A percentile compares a stretch with the other conserved stretches of the same genome.
Conservation (phyloP, 73 alveolate species). For the Tetrahymena borealis region DNA sequence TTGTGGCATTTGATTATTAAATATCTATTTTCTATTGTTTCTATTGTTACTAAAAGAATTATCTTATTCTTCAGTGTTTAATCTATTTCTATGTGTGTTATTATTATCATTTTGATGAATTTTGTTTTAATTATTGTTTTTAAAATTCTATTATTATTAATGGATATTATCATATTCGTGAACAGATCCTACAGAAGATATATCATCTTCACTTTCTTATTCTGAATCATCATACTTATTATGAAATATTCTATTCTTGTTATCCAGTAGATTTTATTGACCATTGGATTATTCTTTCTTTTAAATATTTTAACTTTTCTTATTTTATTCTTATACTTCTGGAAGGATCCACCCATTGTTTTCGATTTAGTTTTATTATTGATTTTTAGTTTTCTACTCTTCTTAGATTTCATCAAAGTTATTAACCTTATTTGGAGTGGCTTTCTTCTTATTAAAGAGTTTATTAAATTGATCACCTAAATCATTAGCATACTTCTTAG, state of each 20-base stretch:
- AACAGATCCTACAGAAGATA: background rate
- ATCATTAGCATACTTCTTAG: background rate
- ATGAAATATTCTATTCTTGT: background rate
- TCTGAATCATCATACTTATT: background rate
- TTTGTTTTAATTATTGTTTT: background rate
- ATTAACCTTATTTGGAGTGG: background rate
- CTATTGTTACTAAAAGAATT: too few relatives aligned
- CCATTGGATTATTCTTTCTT: background rate
- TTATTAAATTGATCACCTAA: background rate
- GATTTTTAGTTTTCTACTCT: background rate
- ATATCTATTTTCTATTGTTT: background rate
- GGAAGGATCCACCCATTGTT: background rate
- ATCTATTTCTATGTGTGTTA: background rate
- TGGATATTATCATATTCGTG: background rate
- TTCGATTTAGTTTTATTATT: background rate
- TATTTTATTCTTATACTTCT: background rate
- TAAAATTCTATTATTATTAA: background rate
- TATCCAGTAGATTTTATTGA: background rate
- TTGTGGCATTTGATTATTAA: background rate
- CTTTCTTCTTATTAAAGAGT: background rate
- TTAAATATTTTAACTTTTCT: background rate
- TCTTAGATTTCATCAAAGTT: background rate
- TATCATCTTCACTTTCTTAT: background rate
- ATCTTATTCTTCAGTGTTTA: background rate
- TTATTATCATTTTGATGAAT: background rate